Percentiles rank a stretch among this genome's conserved stretches.
phyloP scores from a whole-genome alignment of 352 stramenopile species.

The Globisporangium paroecandrum region DNA sequence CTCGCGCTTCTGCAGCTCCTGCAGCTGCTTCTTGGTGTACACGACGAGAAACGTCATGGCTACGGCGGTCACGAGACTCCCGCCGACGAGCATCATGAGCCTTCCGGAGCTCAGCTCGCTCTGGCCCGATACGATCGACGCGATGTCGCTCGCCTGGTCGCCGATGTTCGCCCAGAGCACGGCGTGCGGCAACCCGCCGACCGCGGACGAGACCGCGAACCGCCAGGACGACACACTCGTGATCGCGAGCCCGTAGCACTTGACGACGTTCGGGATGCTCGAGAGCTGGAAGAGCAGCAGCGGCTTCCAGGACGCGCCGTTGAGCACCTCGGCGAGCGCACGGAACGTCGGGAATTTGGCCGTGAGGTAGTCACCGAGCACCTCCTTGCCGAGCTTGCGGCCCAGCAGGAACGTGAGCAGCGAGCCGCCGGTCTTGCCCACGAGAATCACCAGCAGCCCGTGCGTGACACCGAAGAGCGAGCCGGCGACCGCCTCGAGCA shows the following conservation, averaged over 20 bases:
- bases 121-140: slow-evolving; percentile 47
- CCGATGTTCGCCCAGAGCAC: slow-evolving; percentile 74
- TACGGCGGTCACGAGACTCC: slow-evolving; percentile 40
- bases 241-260: slow-evolving; percentile 77
- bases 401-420: slow-evolving; percentile 63
- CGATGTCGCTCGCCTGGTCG: slow-evolving; percentile 64
- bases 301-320: slow-evolving; percentile 67
- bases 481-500: slow-evolving; percentile 60
- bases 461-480: slow-evolving; percentile 60
- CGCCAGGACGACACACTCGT: slow-evolving; percentile 53
- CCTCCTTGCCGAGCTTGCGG: slow-evolving; percentile 46
- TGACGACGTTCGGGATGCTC: slow-evolving; percentile 76
- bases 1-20: slow-evolving; percentile 58
- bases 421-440: slow-evolving; percentile 71
- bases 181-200: slow-evolving; percentile 56
- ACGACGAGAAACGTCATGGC: slow-evolving; percentile 57
- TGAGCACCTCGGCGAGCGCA: slow-evolving; percentile 61
- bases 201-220: slow-evolving; percentile 53
- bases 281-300: slow-evolving; percentile 75
- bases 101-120: slow-evolving; percentile 42
- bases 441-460: slow-evolving; percentile 49
- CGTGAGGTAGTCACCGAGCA: slow-evolving; percentile 59
- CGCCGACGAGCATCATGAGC: slow-evolving; percentile 41
- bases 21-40: slow-evolving; percentile 63
- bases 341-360: slow-evolving; percentile 66